Conservation (phyloP, 345 rosid genomes). For the Salix suchowensis region DNA sequence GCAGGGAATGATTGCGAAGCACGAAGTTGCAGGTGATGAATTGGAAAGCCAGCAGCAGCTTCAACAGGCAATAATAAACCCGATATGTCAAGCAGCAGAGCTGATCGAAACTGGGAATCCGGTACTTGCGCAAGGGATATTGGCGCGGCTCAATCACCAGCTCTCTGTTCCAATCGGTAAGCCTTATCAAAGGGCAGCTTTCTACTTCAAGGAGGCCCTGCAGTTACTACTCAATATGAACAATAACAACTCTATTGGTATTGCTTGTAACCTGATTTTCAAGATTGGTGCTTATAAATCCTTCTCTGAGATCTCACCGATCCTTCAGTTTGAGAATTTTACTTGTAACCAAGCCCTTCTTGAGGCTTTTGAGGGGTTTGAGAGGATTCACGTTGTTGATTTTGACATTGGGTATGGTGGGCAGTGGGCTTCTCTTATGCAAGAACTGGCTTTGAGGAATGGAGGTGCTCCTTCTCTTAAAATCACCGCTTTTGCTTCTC, state of each 20-base stretch:
- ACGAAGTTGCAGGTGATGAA: conserved; percentile 38
- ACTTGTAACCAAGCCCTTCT: conserved; percentile 84
- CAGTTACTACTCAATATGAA: conserved; percentile 45
- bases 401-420: conserved; percentile 87
- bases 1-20: conserved; percentile 26
- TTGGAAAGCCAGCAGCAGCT: conserved; percentile 51
- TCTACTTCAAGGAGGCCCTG: conserved; percentile 70
- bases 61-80: conserved; percentile 66
- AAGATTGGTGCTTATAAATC: conserved; percentile 78
- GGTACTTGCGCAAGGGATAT: conserved; percentile 98
- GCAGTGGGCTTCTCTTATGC: conserved; percentile 96
- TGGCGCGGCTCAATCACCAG: conserved; percentile 99
- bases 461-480: conserved; percentile 55
- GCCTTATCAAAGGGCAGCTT: conserved; percentile 78
- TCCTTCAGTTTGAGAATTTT: conserved; percentile 76
- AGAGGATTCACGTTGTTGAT: conserved; percentile 73
- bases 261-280: conserved; percentile 47
- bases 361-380: conserved; percentile 54
- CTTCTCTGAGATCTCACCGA: conserved; percentile 84
- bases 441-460: conserved; percentile 61
- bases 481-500: conserved; percentile 66
- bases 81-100: conserved; percentile 81
- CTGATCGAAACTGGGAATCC: conserved; percentile 71
- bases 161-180: conserved; percentile 64
- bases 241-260: conserved; percentile 8